Base-by-base conservation (phyloP, 352 stramenopile genomes). In the Pythium sp. region DNA sequence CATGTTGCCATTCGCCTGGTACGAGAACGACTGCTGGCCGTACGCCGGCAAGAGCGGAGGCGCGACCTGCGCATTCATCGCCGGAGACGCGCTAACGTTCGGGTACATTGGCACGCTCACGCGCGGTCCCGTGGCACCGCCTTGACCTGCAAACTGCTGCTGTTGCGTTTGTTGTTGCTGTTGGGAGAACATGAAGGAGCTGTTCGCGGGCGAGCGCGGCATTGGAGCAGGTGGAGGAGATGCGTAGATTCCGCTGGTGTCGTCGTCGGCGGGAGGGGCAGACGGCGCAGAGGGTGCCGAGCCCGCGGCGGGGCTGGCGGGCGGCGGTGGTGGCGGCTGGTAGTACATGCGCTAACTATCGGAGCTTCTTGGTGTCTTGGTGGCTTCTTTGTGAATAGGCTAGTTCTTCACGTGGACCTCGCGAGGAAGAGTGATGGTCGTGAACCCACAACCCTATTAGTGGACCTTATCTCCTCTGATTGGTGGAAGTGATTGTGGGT, bases 211-310 rank as follows among this genome's bases (percentile, higher is more conserved):
- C 3, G 63, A 51, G 18, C 43, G 53, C 5, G 70, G 61, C 15
- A 12, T 12, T 14, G 24, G 49, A 12, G 47, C 47, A 54, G 47
- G 49, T 9, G n/a, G 47, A 22, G 47, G 47, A 54, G 65, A 69
- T 30, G 72, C 60, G 68, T 81, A 84, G 26, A 70, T 22, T 5
- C 54, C 62, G 46, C 14, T 58, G 66, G 8, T 15, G 61, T 79
- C 69, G 22, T 30, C 62, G 62, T 83, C 76, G 3, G 70, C 75
- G 1, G 73, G 77, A 14, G 79, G 79, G 5, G 77, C 79, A 0
- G 79, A 81, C 11, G 77, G 63, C 60, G 43, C 41, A 49, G 41
- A 49, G 15, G 15, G 74, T 63, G 32, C 74, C 67, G 69, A 24
- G 2, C 43, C 58, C 15, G 26, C 46, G 12, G 22, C 54, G 22